Evolutionary conservation across 2,329 filamentous ascomycete species (phyloP), one percentile per base, ranked within the genome.

Genomic region (Paracorniculantispora psalliotae): DNA sequence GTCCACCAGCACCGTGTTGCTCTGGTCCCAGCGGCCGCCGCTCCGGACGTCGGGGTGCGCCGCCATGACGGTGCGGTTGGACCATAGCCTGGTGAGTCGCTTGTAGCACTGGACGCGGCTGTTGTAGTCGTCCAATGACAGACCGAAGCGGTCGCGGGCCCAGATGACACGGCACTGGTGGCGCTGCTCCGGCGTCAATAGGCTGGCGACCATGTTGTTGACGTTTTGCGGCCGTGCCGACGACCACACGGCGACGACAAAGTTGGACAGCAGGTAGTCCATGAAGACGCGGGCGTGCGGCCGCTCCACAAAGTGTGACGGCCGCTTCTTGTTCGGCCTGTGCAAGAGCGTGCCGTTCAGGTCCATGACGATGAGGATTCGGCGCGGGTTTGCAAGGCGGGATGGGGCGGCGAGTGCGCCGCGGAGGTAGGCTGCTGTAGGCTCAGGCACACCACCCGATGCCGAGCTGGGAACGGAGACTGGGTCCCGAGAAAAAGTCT

Each of bases 311-410:
- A 92, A 90, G 44, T 72, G 70, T 10, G 77, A 80, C 7, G 75
- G 73, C 1, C 67, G 68, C 26, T 69, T 70, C 48, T 77, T 77
- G 55, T 77, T 78, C 9, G 85, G 87, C 5, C 94, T 88, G 74
- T 83, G 81, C 37, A 97, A 81, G 1, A 99, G 80, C 0, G 93
- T 97, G 62, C 94, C 94, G 72, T 97, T 99, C 39, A 99, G 83
- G 73, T 99, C 94, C 62, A 97, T 83, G 49, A 97, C 83, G 53
- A 99, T 79, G 23, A 99, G 84, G 35, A 96, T 81, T 17, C 81
- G 82, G 43, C 84, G 83, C 1, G 86, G 81, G 1, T 71, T 53
- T 0, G 72, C 41, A 3, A 82, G 72, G 17, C 64, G 63, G 28
- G 70, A 66, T 0, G 84, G 78, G 0, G 74, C 66, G 15, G 74